These are phyloP conservation scores for Juglanconis sp. DNA, from an alignment of 2,329 filamentous ascomycete species.

Conservation along the genomic window DNA sequence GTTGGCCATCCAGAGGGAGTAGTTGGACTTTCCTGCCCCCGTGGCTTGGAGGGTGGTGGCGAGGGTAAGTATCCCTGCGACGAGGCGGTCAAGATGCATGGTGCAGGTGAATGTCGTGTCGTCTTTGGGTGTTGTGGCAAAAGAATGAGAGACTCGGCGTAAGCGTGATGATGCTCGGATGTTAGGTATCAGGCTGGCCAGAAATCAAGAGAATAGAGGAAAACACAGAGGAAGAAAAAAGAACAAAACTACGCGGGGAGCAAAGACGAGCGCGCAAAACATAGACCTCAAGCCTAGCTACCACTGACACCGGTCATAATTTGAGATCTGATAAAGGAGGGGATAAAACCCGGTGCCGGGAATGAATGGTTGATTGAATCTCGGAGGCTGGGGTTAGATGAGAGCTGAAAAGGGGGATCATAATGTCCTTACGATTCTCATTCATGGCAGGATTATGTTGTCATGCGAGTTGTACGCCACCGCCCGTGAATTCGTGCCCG, in stretches of 20 bases:
- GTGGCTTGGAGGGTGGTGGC: constrained; percentile 10
- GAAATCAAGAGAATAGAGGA: too few species aligned
- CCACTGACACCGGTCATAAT: too few species aligned
- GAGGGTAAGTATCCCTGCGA: constrained; percentile 18
- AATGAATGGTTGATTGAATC: too few species aligned
- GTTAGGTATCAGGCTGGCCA: background rate
- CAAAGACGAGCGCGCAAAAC: too few species aligned
- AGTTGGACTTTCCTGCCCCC: background rate
- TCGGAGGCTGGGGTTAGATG: too few species aligned
- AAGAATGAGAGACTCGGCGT: background rate
- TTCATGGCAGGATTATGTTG: background rate
- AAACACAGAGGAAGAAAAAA: too few species aligned
- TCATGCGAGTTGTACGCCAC: background rate
- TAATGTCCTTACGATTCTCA: background rate
- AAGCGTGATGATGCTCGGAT: background rate
- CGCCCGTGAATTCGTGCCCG: background rate
- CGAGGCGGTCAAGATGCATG: constrained; percentile 5
- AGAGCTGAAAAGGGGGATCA: background rate
- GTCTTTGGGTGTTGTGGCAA: background rate
- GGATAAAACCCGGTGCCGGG: too few species aligned
- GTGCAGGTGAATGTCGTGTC: background rate
- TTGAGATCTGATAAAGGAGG: too few species aligned
- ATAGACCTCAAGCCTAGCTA: too few species aligned
- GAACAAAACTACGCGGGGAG: too few species aligned
- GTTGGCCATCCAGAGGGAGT: constrained; percentile 28